These are phyloP conservation scores for Phytophthora sansomeana DNA, from an alignment of 352 stramenopile species.

Conservation along the genomic window DNA sequence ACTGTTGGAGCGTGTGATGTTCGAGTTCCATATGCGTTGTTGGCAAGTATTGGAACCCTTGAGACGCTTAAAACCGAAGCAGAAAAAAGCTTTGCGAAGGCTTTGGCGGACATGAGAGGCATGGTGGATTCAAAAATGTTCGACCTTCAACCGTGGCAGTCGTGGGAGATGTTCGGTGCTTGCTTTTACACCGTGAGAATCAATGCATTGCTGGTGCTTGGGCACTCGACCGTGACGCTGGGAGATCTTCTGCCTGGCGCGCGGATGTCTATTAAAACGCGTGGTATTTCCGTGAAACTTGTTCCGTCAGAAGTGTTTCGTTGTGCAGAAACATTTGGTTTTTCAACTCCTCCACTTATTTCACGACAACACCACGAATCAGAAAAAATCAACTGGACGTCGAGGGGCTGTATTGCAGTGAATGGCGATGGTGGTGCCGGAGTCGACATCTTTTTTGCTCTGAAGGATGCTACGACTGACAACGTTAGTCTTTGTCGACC, in stretches of 20 bases:
- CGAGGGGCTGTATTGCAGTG: slow-evolving; percentile 31
- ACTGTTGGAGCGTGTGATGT: slow-evolving; percentile 7
- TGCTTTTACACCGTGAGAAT: slow-evolving; percentile 41
- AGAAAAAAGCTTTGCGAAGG: slow-evolving; percentile 4
- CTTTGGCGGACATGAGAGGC: slow-evolving; percentile 4
- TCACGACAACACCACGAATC: neutral
- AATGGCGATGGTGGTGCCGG: slow-evolving; percentile 34
- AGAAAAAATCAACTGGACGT: slow-evolving; percentile 12
- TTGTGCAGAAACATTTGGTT: neutral
- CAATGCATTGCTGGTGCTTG: slow-evolving; percentile 37
- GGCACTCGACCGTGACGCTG: slow-evolving; percentile 31
- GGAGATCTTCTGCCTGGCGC: slow-evolving; percentile 9
- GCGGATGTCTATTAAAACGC: neutral
- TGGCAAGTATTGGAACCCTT: slow-evolving; percentile 2
- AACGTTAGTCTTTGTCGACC: slow-evolving; percentile 26
- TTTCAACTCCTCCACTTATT: slow-evolving; percentile 5
- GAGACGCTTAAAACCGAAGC: neutral
- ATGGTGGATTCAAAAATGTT: slow-evolving; percentile 8
- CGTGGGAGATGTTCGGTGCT: slow-evolving; percentile 33
- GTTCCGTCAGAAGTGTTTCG: slow-evolving; percentile 5
- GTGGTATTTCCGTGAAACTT: slow-evolving; percentile 2
- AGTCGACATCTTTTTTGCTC: slow-evolving; percentile 46
- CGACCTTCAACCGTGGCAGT: slow-evolving; percentile 2
- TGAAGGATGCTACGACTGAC: slow-evolving; percentile 29
- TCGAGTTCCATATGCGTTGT: slow-evolving; percentile 23